A percentile compares a stretch with the other conserved stretches of the same genome.
Conservation (phyloP, 2,329 filamentous ascomycete species). For the Emmonsia crescens region DNA sequence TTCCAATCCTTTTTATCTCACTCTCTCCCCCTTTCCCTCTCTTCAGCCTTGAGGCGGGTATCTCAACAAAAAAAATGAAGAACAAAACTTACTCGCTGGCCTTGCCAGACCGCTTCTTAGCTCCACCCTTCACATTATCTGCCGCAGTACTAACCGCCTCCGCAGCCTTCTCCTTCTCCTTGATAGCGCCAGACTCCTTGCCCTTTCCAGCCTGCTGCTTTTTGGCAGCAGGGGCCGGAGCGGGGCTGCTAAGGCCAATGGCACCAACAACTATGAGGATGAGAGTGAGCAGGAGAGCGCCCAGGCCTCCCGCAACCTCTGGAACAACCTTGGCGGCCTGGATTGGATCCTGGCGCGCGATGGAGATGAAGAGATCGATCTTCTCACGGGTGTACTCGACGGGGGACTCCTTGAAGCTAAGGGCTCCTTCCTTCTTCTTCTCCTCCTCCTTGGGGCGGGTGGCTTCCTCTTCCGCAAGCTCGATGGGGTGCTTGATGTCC, state of each 20-base stretch:
- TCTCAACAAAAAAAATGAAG: background rate
- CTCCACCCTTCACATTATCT: conserved; percentile 63
- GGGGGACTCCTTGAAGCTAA: conserved; percentile 86
- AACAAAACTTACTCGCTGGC: conserved; percentile 19
- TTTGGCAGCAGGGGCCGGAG: conserved; percentile 56
- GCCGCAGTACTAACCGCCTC: conserved; percentile 50
- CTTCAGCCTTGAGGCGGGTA: background rate
- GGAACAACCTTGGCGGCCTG: conserved; percentile 82
- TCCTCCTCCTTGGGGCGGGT: conserved; percentile 63
- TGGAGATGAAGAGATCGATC: conserved; percentile 76
- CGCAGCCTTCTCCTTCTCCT: conserved; percentile 54
- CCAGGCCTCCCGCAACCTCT: conserved; percentile 75
- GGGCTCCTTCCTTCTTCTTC: conserved; percentile 57
- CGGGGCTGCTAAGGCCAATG: conserved; percentile 51
- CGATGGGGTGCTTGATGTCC: conserved; percentile 72
- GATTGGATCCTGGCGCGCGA: conserved; percentile 72
- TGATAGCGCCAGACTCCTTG: conserved; percentile 45
- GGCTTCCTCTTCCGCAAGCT: conserved; percentile 69
- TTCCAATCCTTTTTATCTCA: background rate
- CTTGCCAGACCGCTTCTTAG: conserved; percentile 50
- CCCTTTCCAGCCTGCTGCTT: conserved; percentile 68
- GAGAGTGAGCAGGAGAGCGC: conserved; percentile 57
- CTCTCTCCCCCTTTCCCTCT: background rate
- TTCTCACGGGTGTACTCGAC: conserved; percentile 84
- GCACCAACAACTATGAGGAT: conserved; percentile 59